Evolutionary conservation across 129 eudicot species (phyloP).

Genomic region (Centaurea solstitialis): DNA sequence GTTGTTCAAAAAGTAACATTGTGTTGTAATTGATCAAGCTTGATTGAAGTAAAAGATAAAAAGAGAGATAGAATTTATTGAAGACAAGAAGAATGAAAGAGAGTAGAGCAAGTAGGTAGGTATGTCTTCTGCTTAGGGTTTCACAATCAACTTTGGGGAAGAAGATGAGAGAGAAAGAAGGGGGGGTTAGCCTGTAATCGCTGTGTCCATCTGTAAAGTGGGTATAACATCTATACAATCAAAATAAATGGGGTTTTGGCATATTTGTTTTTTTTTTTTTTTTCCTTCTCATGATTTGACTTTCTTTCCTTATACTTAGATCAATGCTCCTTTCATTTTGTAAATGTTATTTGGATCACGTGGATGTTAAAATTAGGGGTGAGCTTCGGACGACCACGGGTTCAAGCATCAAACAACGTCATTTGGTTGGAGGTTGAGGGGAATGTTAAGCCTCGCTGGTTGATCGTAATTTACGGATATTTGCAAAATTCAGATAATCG

Average conservation of each 20-base stretch:
- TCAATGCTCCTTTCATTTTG: no score
- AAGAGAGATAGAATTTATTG: background rate
- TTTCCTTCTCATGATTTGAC: no score
- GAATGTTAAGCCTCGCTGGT: no score
- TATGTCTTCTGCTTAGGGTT: constrained; percentile 32
- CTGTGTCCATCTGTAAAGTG: constrained; percentile 39
- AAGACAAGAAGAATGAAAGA: background rate
- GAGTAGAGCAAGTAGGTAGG: constrained; percentile 5
- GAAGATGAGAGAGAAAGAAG: background rate
- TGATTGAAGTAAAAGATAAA: background rate
- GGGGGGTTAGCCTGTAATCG: constrained; percentile 33
- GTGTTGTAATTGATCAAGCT: background rate
- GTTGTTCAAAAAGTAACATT: constrained; percentile 13
- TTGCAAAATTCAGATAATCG: no score
- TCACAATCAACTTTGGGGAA: constrained; percentile 28
- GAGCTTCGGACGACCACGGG: no score
- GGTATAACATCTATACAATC: background rate
- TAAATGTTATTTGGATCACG: no score
- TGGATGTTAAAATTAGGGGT: no score
- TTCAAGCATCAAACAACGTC: no score
- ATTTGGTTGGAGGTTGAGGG: no score
- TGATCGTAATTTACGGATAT: no score
- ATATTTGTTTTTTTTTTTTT: no score
- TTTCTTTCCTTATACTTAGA: no score
- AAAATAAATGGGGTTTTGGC: background rate